Evolutionary conservation across 345 rosid genomes (phyloP).

Genomic region (Dipteronia dyeriana): DNA sequence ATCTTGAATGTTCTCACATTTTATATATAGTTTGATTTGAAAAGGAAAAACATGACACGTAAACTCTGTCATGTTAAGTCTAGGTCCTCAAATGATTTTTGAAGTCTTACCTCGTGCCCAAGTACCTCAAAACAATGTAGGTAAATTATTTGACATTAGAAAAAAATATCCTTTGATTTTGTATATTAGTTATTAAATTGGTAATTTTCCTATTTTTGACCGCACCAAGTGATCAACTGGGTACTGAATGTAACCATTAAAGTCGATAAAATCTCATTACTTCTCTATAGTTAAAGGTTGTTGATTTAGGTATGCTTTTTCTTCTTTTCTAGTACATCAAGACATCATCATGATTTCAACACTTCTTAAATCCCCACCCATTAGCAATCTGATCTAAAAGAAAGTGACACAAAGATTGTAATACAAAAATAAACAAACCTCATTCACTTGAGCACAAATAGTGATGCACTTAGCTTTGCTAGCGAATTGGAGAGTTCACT

Average conservation of each 20-base stretch:
- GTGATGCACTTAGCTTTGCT: constrained; percentile 94
- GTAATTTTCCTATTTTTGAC: not conserved
- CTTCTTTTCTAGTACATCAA: not conserved
- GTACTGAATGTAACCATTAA: not conserved
- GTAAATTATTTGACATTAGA: not conserved
- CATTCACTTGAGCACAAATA: constrained; percentile 95
- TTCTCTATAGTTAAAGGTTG: not conserved
- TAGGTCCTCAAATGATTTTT: not conserved
- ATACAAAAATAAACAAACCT: constrained; percentile 44
- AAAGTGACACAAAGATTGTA: constrained; percentile 6
- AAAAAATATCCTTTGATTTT: not conserved
- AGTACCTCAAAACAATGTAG: not conserved
- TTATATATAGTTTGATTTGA: not conserved
- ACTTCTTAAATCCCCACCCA: not conserved
- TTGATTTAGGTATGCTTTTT: not conserved
- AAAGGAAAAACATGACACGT: not conserved
- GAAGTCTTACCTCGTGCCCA: not conserved
- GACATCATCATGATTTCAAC: not conserved
- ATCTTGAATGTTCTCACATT: not conserved
- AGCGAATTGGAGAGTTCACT: constrained; percentile 91
- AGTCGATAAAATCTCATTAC: not conserved
- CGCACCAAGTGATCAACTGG: not conserved
- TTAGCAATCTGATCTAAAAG: not conserved
- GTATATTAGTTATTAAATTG: not conserved
- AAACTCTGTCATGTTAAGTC: not conserved